phyloP scores from a whole-genome alignment of 2,329 filamentous ascomycete genomes.

The Fusarium circinatum region DNA sequence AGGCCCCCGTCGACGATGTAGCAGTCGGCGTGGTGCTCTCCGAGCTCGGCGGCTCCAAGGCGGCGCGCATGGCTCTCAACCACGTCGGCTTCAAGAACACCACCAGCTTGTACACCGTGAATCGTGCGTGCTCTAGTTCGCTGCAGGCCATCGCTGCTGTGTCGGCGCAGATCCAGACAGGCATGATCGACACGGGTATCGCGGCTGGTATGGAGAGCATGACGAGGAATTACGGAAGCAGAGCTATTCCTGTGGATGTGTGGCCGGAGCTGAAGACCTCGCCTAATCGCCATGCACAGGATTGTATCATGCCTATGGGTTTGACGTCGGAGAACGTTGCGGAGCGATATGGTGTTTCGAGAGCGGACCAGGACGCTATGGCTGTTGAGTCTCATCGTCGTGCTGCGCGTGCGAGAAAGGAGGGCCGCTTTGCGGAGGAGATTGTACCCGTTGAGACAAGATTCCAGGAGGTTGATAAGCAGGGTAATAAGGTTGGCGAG shows the following conservation, averaged over 20 bases:
- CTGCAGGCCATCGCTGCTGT: constrained; percentile 81
- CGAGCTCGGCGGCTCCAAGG: constrained; percentile 90
- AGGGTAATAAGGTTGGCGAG: constrained; percentile 64
- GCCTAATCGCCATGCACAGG: constrained; percentile 73
- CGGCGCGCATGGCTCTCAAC: constrained; percentile 88
- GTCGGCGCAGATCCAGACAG: constrained; percentile 78
- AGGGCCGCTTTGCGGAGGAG: constrained; percentile 79
- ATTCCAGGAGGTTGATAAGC: constrained; percentile 72
- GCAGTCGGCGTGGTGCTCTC: constrained; percentile 89
- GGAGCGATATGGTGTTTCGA: constrained; percentile 74
- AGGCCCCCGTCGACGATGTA: constrained; percentile 75
- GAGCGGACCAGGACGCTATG: constrained; percentile 85
- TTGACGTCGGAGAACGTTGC: constrained; percentile 91
- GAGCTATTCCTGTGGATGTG: constrained; percentile 84
- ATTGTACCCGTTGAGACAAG: constrained; percentile 82
- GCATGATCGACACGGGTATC: constrained; percentile 77
- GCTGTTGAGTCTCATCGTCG: constrained; percentile 79
- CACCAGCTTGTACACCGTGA: constrained; percentile 85
- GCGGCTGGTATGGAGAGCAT: constrained; percentile 96
- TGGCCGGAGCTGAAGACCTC: constrained; percentile 79
- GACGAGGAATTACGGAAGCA: constrained; percentile 87
- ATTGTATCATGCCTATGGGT: constrained; percentile 96
- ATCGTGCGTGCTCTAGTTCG: constrained; percentile 84
- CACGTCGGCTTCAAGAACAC: constrained; percentile 80
- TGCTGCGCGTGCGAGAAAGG: constrained; percentile 74